Evolutionary conservation across 306 rosid genomes (phyloP).

Genomic region (Erythrophleum fordii): DNA sequence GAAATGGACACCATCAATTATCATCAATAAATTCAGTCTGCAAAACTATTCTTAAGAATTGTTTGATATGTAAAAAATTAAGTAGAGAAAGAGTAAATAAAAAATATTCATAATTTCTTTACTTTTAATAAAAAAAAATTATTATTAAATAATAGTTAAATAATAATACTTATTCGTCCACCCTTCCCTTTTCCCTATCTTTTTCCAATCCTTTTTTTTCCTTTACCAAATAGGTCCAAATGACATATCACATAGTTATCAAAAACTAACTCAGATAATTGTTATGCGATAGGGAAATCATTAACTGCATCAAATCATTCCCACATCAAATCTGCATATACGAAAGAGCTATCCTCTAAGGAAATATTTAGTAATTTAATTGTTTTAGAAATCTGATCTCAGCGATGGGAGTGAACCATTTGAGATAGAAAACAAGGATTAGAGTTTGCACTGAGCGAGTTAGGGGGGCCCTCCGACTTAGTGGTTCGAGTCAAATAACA

Average conservation of each 20-base stretch:
- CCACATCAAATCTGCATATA: neutral
- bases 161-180: too few species aligned
- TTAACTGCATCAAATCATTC: neutral
- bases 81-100: too few species aligned
- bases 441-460: conserved; percentile 22
- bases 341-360: neutral
- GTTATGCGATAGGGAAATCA: neutral
- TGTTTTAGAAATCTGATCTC: conserved; percentile 50
- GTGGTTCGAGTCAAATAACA: conserved; percentile 48
- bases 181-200: too few species aligned
- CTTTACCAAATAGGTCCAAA: too few species aligned
- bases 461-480: conserved; percentile 22
- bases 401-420: conserved; percentile 79
- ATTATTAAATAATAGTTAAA: too few species aligned
- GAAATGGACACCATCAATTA: neutral
- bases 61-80: too few species aligned
- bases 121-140: too few species aligned
- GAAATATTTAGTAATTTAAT: neutral
- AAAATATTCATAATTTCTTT: too few species aligned
- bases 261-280: neutral
- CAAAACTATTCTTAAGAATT: neutral
- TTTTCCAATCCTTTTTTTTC: too few species aligned
- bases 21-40: neutral
- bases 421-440: conserved; percentile 63
- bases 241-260: neutral